A percentile compares a stretch with the other conserved stretches of the same genome.
These are phyloP conservation scores for Penicillium herquei DNA, from an alignment of 495 filamentous ascomycete genomes.

Conservation along the genomic window DNA sequence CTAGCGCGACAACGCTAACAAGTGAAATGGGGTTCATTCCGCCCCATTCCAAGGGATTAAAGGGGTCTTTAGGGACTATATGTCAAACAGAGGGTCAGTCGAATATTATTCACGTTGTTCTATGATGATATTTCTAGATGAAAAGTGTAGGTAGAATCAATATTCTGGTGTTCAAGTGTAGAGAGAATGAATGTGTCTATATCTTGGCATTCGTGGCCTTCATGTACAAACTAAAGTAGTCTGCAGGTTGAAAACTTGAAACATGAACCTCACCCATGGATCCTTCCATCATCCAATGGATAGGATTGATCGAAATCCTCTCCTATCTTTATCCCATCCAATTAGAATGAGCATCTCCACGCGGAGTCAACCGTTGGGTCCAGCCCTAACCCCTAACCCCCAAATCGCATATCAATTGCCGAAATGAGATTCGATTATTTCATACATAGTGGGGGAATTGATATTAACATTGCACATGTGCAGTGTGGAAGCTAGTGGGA, in stretches of 20 bases:
- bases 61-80: background rate
- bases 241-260: no score
- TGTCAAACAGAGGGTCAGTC: no score
- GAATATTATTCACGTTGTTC: no score
- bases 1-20: slow-evolving; percentile 6
- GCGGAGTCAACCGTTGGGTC: slow-evolving; percentile 6
- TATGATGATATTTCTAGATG: no score
- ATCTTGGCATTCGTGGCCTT: no score
- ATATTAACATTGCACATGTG: background rate
- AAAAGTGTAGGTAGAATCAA: no score
- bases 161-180: no score
- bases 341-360: background rate
- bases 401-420: background rate
- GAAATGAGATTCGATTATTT: no score
- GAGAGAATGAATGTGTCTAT: no score
- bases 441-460: background rate
- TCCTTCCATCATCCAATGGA: background rate
- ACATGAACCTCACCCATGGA: no score
- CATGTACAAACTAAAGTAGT: no score
- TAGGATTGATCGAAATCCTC: background rate
- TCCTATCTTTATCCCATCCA: background rate
- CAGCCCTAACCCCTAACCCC: slow-evolving; percentile 7
- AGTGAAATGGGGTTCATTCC: slow-evolving; percentile 4
- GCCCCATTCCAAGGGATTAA: background rate
- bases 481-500: no score